Percentiles rank a stretch among this genome's conserved stretches.
Evolutionary conservation across 768 basidiomycete species (phyloP).

Genomic region (Auriscalpium orientale): DNA sequence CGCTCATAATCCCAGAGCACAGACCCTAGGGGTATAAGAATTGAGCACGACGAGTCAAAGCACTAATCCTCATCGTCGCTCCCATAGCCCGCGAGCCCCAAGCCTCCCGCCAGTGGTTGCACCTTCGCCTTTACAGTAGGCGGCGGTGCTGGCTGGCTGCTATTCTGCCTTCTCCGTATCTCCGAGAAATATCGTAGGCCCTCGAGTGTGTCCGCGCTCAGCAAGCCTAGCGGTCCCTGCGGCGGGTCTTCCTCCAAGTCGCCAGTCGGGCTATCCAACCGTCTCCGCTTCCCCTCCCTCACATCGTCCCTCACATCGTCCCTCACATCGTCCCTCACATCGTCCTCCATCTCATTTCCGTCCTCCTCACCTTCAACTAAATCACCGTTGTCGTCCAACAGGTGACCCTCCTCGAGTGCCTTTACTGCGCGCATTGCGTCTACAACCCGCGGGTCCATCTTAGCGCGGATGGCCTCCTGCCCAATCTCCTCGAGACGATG

Average conservation of each 20-base stretch:
- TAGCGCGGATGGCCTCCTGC: conserved; percentile 75
- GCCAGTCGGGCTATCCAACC: conserved; percentile 24
- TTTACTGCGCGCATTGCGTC: conserved; percentile 83
- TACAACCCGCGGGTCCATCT: conserved; percentile 82
- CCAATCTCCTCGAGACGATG: conserved; percentile 77
- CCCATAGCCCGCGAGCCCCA: conserved; percentile 70
- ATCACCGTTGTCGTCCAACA: conserved; percentile 7
- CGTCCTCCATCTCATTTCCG: conserved; percentile 29
- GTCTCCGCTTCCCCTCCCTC: conserved; percentile 30
- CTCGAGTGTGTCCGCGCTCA: conserved; percentile 81
- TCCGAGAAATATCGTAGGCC: conserved; percentile 88
- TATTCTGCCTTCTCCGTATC: conserved; percentile 64
- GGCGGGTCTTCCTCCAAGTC: conserved; percentile 5
- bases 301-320: conserved; percentile 24
- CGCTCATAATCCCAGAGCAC: no score
- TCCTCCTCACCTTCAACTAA: conserved; percentile 26
- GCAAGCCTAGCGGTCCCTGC: conserved; percentile 37
- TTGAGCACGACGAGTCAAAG: no score
- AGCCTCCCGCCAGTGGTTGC: conserved; percentile 33
- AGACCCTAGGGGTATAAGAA: no score
- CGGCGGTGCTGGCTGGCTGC: conserved; percentile 7
- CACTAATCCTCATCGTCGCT: conserved; percentile 54
- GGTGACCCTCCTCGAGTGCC: conserved; percentile 78
- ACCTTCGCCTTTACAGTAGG: conserved; percentile 22
- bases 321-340: neutral